Conservation (phyloP, 2,329 filamentous ascomycete species). For the Xenoacremonium recifei region DNA sequence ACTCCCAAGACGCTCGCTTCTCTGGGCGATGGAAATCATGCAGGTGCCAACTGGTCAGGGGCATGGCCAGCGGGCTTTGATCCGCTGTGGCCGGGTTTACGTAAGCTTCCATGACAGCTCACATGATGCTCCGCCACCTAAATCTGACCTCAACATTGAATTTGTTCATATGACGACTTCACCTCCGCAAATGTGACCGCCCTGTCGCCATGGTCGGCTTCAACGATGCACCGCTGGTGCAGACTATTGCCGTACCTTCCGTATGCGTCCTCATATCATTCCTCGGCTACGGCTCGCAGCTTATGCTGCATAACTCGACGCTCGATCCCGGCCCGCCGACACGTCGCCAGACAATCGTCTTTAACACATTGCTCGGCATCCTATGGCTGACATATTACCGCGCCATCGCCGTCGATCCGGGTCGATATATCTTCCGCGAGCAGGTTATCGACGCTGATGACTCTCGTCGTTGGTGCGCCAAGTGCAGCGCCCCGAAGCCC, state of each 20-base stretch:
- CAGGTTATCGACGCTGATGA: slow-evolving; percentile 32
- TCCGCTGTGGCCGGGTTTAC: too few species aligned
- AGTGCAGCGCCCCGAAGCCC: slow-evolving; percentile 73
- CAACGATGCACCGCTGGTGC: slow-evolving; percentile 42
- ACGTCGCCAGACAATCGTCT: slow-evolving; percentile 53
- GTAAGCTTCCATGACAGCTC: too few species aligned
- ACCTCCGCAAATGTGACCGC: neutral
- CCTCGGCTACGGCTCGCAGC: slow-evolving; percentile 71
- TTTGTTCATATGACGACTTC: neutral
- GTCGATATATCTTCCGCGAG: slow-evolving; percentile 48
- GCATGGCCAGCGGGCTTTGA: too few species aligned
- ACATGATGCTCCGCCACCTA: slow-evolving; percentile 6
- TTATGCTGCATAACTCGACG: slow-evolving; percentile 58
- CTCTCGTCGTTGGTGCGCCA: slow-evolving; percentile 74
- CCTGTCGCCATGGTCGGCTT: slow-evolving; percentile 39
- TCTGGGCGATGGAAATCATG: too few species aligned
- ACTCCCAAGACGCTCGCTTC: too few species aligned
- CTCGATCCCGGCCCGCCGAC: slow-evolving; percentile 62
- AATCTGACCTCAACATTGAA: neutral
- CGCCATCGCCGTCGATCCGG: slow-evolving; percentile 57
- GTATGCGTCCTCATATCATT: slow-evolving; percentile 67
- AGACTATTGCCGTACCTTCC: slow-evolving; percentile 64
- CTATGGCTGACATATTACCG: slow-evolving; percentile 70
- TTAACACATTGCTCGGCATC: slow-evolving; percentile 64
- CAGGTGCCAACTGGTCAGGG: too few species aligned